These are phyloP conservation scores for Pleurotus pulmonarius DNA, from an alignment of 768 basidiomycete genomes.

Conservation along the genomic window DNA sequence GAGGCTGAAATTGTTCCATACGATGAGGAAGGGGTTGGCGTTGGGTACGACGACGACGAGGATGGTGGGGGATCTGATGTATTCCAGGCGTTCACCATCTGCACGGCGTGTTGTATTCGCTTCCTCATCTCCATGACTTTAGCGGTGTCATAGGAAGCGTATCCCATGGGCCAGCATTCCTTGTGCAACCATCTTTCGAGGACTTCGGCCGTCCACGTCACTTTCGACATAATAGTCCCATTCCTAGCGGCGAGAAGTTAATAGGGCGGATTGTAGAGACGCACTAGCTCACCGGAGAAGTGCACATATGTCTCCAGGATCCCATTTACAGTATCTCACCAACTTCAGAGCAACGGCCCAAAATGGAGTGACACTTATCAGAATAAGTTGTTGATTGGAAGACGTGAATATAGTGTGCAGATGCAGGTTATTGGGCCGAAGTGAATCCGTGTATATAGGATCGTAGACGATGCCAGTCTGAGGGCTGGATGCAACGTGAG, in stretches of 20 bases:
- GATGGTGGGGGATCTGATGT: slow-evolving; percentile 4
- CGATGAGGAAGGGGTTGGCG: neutral
- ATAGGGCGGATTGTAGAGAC: neutral
- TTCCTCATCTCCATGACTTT: slow-evolving; percentile 41
- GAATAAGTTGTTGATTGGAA: slow-evolving; percentile 42
- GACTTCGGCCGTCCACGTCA: slow-evolving; percentile 49
- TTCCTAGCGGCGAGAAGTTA: slow-evolving; percentile 28
- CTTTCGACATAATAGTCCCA: slow-evolving; percentile 46
- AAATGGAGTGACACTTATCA: slow-evolving; percentile 63
- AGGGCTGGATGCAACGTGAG: slow-evolving; percentile 4
- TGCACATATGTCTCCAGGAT: slow-evolving; percentile 64
- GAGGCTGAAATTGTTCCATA: neutral
- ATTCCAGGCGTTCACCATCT: slow-evolving; percentile 16
- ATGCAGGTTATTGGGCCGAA: slow-evolving; percentile 45
- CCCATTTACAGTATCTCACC: slow-evolving; percentile 59
- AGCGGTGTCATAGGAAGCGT: slow-evolving; percentile 40
- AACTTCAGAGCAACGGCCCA: slow-evolving; percentile 75
- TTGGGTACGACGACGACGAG: neutral
- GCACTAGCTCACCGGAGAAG: slow-evolving; percentile 50
- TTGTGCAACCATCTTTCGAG: slow-evolving; percentile 57
- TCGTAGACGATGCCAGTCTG: slow-evolving; percentile 36
- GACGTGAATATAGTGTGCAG: slow-evolving; percentile 57
- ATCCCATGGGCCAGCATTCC: slow-evolving; percentile 65
- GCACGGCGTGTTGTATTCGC: slow-evolving; percentile 54
- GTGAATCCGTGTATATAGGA: slow-evolving; percentile 54